Evolutionary conservation across 352 stramenopile species (phyloP), one percentile per base, ranked within the genome.

Genomic region (Sclerospora graminicola): DNA sequence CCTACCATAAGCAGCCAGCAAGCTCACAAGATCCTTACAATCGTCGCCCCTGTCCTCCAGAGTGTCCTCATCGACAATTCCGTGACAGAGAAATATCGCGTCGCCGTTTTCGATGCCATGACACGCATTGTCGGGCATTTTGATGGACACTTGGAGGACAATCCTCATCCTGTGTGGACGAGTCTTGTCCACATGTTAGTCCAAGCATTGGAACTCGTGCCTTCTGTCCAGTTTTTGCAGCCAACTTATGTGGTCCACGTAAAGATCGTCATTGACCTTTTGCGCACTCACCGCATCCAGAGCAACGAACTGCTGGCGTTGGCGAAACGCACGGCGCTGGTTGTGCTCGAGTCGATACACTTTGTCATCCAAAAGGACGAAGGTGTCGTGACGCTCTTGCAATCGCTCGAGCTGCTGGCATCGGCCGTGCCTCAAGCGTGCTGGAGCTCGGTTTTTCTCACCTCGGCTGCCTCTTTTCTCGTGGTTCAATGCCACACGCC

Each of bases 91-190:
- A 56, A 14, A 38, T 40, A 47, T 10, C 75, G 66, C 32, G 37
- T 59, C 2, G 39, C 53, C 1, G 39, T 79, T 19, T 21, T 82
- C 16, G 57, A 82, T 18, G 32, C 50, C 15, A 46, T 84, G 11
- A 48, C 47, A 15, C 60, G 66, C n/a, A 49, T 66, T 16, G 60
- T 64, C n/a, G 82, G 70, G 63, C 41, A 62, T n/a, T 53, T 57
- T 47, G 44, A 54, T 27, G 57, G 10, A 19, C 37, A 45, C 3
- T 4, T 34, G 20, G 29, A 49, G 9, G 8, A 42, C 18, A 29
- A 31, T 0, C 2, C 11, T 10, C 8, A 14, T 8, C 0, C 7
- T 4, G 19, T 69, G 18, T 27, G 28, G 21, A 31, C 43, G 5
- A 21, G 16, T 10, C 38, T 63, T 9, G 29, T 41, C 7, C 23